Evolutionary conservation across 768 basidiomycete genomes (phyloP).

Genomic region (Crepidotus variabilis): DNA sequence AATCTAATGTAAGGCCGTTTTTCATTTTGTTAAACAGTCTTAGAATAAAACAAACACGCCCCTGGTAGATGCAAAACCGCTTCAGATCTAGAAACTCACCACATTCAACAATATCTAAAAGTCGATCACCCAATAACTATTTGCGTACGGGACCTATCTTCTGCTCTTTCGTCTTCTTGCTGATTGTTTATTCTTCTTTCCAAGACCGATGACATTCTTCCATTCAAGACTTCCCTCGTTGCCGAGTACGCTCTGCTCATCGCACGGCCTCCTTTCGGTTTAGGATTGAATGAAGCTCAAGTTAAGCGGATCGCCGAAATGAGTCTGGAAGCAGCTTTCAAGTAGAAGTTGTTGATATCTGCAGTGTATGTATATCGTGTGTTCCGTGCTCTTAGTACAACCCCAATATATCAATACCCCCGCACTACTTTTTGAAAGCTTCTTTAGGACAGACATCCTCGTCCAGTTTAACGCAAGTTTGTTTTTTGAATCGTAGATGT

Average conservation of each 20-base stretch:
- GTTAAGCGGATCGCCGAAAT: constrained; percentile 54
- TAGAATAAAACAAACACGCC: not conserved
- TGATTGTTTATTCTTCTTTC: constrained; percentile 1
- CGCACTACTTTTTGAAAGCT: too few species aligned
- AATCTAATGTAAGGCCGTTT: constrained; percentile 53
- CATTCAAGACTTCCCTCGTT: constrained; percentile 69
- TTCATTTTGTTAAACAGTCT: not conserved
- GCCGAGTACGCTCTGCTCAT: constrained; percentile 80
- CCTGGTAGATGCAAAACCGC: constrained; percentile 65
- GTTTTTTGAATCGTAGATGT: too few species aligned
- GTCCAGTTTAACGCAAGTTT: too few species aligned
- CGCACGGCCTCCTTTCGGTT: constrained; percentile 65
- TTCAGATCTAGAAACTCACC: constrained; percentile 59
- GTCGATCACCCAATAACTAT: constrained; percentile 68
- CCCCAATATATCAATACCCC: too few species aligned
- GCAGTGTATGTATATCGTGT: not conserved
- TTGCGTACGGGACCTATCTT: constrained; percentile 50
- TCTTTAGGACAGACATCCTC: too few species aligned
- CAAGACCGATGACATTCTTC: constrained; percentile 81
- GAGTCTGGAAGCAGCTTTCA: constrained; percentile 50
- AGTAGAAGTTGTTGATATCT: not conserved
- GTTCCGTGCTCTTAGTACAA: not conserved
- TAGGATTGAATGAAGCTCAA: constrained; percentile 61
- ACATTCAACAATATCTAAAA: constrained; percentile 63
- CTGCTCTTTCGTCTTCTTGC: not conserved